Conservation (phyloP, 305 asterid species). For the Solanum hybrid region DNA sequence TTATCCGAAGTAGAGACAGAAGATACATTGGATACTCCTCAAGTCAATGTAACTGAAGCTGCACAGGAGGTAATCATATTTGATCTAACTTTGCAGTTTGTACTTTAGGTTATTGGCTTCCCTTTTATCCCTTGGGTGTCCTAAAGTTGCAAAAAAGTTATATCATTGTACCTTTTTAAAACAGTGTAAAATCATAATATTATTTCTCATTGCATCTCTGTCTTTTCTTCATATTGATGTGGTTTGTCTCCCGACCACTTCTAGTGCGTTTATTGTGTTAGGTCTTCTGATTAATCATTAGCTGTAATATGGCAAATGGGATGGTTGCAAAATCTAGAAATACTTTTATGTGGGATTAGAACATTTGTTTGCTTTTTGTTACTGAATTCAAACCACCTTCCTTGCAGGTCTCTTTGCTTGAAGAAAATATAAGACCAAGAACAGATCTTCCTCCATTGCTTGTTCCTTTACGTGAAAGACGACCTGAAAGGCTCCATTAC, state of each 20-base stretch:
- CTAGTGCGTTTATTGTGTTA: neutral
- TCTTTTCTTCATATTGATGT: neutral
- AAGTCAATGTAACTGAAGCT: constrained; percentile 54
- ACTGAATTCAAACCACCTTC: neutral
- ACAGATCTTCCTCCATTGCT: constrained; percentile 75
- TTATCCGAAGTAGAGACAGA: constrained; percentile 55
- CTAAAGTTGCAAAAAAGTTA: neutral
- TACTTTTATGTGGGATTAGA: neutral
- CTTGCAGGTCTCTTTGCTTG: constrained; percentile 63
- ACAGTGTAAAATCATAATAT: neutral
- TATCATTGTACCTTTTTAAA: neutral
- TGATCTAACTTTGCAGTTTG: neutral
- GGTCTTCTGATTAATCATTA: neutral
- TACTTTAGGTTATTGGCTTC: neutral
- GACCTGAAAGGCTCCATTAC: constrained; percentile 84
- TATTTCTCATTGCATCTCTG: neutral
- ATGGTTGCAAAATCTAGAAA: neutral
- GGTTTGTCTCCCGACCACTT: neutral
- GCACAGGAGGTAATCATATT: constrained; percentile 56
- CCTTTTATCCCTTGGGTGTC: neutral
- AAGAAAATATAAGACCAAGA: constrained; percentile 73
- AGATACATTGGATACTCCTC: constrained; percentile 39
- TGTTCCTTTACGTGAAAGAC: constrained; percentile 71
- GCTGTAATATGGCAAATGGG: neutral
- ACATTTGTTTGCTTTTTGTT: neutral